phyloP scores from a whole-genome alignment of 202 grass and related monocot species.

The Miscanthus sacchariflorus region DNA sequence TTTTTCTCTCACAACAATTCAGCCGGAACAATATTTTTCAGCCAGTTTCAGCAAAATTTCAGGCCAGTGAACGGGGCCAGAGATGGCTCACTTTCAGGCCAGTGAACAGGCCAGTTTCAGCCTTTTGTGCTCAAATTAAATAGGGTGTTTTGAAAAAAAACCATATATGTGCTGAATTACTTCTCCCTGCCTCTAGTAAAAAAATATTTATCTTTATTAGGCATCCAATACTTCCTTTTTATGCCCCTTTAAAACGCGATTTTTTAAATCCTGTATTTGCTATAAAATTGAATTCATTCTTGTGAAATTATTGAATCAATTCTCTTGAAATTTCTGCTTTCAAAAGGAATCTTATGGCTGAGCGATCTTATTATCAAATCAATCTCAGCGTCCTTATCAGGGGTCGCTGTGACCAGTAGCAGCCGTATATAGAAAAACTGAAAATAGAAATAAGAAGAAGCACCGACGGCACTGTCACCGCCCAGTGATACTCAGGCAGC shows the following conservation, averaged over 20 bases:
- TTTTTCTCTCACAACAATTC: no score
- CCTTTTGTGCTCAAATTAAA: neutral
- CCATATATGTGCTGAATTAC: neutral
- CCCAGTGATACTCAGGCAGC: no score
- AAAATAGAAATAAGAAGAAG: neutral
- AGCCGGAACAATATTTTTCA: no score
- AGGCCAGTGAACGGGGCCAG: no score
- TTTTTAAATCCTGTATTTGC: neutral
- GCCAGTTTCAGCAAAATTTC: no score
- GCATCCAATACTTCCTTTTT: neutral
- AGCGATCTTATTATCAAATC: neutral
- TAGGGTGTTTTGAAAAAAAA: neutral
- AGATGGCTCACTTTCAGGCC: no score
- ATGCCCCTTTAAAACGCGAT: neutral
- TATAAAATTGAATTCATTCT: neutral
- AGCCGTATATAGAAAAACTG: neutral
- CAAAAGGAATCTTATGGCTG: neutral
- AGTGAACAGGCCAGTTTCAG: no score
- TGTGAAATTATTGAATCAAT: neutral
- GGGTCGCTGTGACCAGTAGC: neutral
- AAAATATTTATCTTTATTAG: neutral
- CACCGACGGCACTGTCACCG: neutral
- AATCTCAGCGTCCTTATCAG: neutral
- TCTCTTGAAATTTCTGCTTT: neutral
- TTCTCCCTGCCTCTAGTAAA: neutral